phyloP scores from a whole-genome alignment of 768 basidiomycete genomes.

The Leucocoprinus sp. region DNA sequence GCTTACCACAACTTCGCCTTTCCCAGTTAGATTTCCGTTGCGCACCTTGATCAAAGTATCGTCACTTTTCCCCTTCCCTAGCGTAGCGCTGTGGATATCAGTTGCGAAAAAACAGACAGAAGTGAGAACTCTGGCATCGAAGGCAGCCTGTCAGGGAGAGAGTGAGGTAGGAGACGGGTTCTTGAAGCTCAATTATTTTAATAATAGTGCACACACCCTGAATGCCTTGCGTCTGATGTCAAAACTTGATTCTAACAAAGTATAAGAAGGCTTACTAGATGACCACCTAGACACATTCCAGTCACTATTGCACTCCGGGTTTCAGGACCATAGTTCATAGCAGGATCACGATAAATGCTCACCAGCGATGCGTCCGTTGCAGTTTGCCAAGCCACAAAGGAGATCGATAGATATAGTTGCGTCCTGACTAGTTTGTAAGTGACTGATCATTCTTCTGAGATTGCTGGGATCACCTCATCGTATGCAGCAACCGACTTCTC shows the following conservation, averaged over 20 bases:
- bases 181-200: no score
- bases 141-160: constrained; percentile 58
- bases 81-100: constrained; percentile 81
- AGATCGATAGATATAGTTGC: constrained; percentile 71
- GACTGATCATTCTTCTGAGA: background rate
- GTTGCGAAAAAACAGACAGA: constrained; percentile 95
- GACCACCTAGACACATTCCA: constrained; percentile 88
- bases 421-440: constrained; percentile 43
- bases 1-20: constrained; percentile 79
- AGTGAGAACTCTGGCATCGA: constrained; percentile 75
- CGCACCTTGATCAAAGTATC: constrained; percentile 69
- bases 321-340: background rate
- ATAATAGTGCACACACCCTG: constrained; percentile 23
- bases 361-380: constrained; percentile 90
- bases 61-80: constrained; percentile 80
- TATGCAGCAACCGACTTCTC: constrained; percentile 85
- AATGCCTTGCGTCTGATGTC: constrained; percentile 24
- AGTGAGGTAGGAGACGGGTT: background rate
- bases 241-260: background rate
- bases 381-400: constrained; percentile 63
- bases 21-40: constrained; percentile 67
- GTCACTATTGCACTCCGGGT: constrained; percentile 42
- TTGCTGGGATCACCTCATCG: constrained; percentile 54
- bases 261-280: constrained; percentile 44
- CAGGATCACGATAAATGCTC: constrained; percentile 13